Percentiles rank a stretch among this genome's conserved stretches.
Evolutionary conservation across 139 green algal species (phyloP).

Genomic region (Coelastrella sp.): DNA sequence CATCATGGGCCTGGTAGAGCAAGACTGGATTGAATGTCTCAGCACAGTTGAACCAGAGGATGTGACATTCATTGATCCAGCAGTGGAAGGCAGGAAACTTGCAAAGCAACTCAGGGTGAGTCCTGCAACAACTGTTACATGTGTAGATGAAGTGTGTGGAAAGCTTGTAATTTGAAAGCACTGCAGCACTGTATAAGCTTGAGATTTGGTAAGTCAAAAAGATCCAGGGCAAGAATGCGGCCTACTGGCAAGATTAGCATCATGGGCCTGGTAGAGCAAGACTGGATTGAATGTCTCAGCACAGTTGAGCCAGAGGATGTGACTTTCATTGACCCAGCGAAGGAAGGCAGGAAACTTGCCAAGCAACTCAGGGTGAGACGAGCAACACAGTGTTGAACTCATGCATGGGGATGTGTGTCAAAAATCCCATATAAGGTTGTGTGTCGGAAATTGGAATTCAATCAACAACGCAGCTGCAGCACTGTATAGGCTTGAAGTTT

Average conservation of each 20-base stretch:
- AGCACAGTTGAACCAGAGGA: conserved; percentile 62
- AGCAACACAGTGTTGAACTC: not conserved
- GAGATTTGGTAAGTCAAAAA: too few species aligned
- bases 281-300: conserved; percentile 74
- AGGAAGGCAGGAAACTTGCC: conserved; percentile 62
- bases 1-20: conserved; percentile 82
- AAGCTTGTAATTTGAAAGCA: not conserved
- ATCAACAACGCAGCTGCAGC: too few species aligned
- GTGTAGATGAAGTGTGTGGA: not conserved
- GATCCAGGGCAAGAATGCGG: too few species aligned
- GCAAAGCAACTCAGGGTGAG: conserved; percentile 61
- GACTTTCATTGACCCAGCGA: conserved; percentile 77
- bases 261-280: conserved; percentile 81
- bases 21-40: conserved; percentile 74
- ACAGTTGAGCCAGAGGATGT: conserved; percentile 67
- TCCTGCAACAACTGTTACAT: not conserved
- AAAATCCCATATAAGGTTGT: too few species aligned
- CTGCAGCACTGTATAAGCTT: too few species aligned
- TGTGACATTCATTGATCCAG: conserved; percentile 79
- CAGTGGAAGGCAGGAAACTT: conserved; percentile 64
- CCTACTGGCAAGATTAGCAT: conserved; percentile 64
- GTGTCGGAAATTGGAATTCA: too few species aligned
- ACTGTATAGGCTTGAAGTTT: too few species aligned
- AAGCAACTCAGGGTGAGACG: conserved; percentile 58
- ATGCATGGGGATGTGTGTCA: not conserved